phyloP scores from a whole-genome alignment of 179 eudicot genomes.

The Nepenthes alata region DNA sequence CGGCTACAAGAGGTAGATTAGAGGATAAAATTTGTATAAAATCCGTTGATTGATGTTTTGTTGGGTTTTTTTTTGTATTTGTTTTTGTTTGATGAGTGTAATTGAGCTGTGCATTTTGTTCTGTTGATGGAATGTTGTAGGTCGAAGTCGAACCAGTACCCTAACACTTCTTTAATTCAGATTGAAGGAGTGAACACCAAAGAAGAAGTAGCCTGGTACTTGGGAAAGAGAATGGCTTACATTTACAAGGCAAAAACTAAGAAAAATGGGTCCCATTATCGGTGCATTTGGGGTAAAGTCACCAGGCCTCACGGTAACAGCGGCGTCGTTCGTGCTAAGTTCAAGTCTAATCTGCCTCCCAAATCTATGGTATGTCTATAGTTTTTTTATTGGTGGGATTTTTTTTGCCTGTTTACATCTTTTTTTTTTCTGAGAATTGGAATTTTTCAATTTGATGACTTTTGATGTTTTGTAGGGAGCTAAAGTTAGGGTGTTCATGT shows the following conservation, averaged over 20 bases:
- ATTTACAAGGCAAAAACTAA: constrained; percentile 75
- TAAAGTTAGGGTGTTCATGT: constrained; percentile 67
- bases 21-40: too few species aligned
- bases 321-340: constrained; percentile 78
- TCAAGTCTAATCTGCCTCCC: constrained; percentile 76
- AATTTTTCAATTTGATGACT: not conserved
- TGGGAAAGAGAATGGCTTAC: constrained; percentile 71
- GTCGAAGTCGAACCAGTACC: constrained; percentile 48
- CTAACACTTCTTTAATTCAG: constrained; percentile 65
- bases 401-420: not conserved
- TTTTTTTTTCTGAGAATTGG: not conserved
- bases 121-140: constrained; percentile 4
- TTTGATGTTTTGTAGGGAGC: constrained; percentile 25
- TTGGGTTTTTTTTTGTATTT: too few species aligned
- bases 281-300: constrained; percentile 77
- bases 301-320: constrained; percentile 80
- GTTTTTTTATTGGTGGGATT: not conserved
- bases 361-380: constrained; percentile 44
- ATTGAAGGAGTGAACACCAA: constrained; percentile 87
- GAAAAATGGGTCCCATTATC: constrained; percentile 53
- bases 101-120: not conserved
- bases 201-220: constrained; percentile 79
- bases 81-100: not conserved
- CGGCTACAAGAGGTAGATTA: constrained; percentile 31
- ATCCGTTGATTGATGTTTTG: too few species aligned